Evolutionary conservation across 345 rosid genomes (phyloP), one percentile per base, ranked within the genome.

Genomic region (Eutrema heterophyllum): DNA sequence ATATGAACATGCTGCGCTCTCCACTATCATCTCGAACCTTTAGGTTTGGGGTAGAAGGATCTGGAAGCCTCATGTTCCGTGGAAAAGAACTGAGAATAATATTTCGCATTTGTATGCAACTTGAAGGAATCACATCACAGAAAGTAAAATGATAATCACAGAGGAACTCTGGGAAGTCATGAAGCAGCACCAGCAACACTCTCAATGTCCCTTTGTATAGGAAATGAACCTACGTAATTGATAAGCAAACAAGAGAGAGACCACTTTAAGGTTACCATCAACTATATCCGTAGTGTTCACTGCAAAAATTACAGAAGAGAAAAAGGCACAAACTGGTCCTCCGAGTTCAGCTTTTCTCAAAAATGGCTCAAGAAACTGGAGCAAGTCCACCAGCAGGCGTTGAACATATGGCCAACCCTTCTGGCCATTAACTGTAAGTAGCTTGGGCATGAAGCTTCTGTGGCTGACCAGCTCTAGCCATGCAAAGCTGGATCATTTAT

Each of bases 101-200:
- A 75, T 95, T 92, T 32, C 99, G 94, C 97, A 95, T 90, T 78
- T 95, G 99, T 74, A 95, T 89, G 88, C 98, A 95, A 81, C 97
- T 95, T 51, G 98, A 91, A 73, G 99, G 99, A 78, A 95, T 92
- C 82, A 95, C 96, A 80, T 95, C 97, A 80, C 98, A 95, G 78
- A 92, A 95, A 33, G 92, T 87, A 81, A 95, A 90, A 86, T 95
- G 98, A 85, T 86, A 95, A 82, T 89, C 98, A 67, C 99, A 95
- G 15, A 95, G 87, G 78, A 95, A 95, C 81, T 95, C 99, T 0
- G 99, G 98, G 72, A 95, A 95, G 86, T 95, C 99, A 70, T 95
- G 99, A 61, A 95, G 96, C 6, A 95, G 87, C 80, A 95, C 99
- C 72, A 95, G 86, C 62, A 95, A 81, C 59, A 95, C 99, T 80